phyloP scores from a whole-genome alignment of 2,329 filamentous ascomycete species.

The Fusarium ramigenum region DNA sequence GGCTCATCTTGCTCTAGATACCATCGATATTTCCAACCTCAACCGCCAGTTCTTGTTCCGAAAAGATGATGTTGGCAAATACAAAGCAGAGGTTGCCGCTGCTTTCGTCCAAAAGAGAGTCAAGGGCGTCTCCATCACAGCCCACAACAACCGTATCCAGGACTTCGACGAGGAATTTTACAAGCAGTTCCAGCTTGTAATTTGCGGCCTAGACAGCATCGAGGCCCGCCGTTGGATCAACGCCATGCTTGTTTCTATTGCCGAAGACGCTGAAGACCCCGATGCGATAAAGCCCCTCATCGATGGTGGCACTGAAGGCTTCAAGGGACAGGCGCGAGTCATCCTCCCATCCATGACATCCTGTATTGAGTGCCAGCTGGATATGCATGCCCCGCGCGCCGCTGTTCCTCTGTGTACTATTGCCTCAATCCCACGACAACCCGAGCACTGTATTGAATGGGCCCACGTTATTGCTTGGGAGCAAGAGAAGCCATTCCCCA shows the following conservation, averaged over 20 bases:
- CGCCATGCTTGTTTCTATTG: constrained; percentile 88
- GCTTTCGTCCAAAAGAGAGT: constrained; percentile 90
- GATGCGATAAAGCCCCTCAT: constrained; percentile 93
- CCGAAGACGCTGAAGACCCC: constrained; percentile 77
- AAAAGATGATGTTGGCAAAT: constrained; percentile 88
- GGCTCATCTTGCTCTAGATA: constrained; percentile 66
- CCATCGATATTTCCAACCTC: constrained; percentile 97
- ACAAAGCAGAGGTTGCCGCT: constrained; percentile 92
- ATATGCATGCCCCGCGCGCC: constrained; percentile 98
- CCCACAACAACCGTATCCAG: constrained; percentile 94
- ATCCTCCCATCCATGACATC: constrained; percentile 92
- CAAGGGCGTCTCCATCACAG: constrained; percentile 89
- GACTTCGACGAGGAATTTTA: constrained; percentile 97
- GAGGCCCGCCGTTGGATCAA: constrained; percentile 99
- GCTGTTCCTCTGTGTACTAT: constrained; percentile 96
- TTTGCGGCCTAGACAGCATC: constrained; percentile 96
- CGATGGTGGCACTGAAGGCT: constrained; percentile 96
- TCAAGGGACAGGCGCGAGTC: constrained; percentile 96
- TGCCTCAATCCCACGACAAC: constrained; percentile 94
- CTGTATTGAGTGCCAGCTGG: constrained; percentile 97
- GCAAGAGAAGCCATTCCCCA: constrained; percentile 80
- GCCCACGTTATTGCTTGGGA: constrained; percentile 99
- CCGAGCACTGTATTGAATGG: constrained; percentile 99
- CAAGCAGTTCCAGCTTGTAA: constrained; percentile 92
- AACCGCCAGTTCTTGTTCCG: constrained; percentile 98